Conservation (phyloP, 176 grass and related monocot species). For the Typha latifolia region DNA sequence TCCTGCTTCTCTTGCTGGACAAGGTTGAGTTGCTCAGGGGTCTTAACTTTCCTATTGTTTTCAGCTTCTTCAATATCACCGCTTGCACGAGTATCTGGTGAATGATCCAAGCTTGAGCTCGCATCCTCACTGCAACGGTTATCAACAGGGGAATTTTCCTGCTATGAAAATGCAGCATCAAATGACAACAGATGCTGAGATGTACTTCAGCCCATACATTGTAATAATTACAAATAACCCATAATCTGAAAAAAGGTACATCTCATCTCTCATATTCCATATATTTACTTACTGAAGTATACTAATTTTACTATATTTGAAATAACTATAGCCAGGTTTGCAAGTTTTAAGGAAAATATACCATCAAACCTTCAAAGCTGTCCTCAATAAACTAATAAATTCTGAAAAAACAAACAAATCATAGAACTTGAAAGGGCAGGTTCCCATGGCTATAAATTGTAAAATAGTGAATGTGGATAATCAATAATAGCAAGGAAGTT, state of each 20-base stretch:
- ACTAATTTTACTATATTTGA: too few relatives aligned
- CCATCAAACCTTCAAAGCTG: too few relatives aligned
- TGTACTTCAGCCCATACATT: too few relatives aligned
- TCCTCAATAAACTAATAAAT: not conserved
- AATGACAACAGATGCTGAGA: not conserved
- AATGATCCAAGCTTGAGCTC: conserved; percentile 49
- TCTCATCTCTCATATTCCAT: too few relatives aligned
- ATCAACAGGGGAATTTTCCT: conserved; percentile 38
- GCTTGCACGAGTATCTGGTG: conserved; percentile 27
- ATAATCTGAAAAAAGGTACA: not conserved
- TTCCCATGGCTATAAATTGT: not conserved
- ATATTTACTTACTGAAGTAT: too few relatives aligned
- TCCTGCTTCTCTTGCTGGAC: conserved; percentile 16
- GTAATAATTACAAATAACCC: too few relatives aligned
- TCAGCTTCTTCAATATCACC: conserved; percentile 21
- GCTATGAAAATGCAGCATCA: not conserved
- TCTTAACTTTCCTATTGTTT: conserved; percentile 6
- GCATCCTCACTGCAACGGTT: conserved; percentile 47
- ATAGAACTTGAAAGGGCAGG: not conserved
- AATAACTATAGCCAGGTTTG: too few relatives aligned
- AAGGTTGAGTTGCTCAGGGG: conserved; percentile 4
- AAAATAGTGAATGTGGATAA: conserved; percentile 4
- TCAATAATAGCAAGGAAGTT: conserved; percentile 1
- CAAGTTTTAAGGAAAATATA: too few relatives aligned
- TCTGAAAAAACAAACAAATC: not conserved